Base-by-base conservation (phyloP, 179 eudicot genomes). In the Patellifolia procumbens region DNA sequence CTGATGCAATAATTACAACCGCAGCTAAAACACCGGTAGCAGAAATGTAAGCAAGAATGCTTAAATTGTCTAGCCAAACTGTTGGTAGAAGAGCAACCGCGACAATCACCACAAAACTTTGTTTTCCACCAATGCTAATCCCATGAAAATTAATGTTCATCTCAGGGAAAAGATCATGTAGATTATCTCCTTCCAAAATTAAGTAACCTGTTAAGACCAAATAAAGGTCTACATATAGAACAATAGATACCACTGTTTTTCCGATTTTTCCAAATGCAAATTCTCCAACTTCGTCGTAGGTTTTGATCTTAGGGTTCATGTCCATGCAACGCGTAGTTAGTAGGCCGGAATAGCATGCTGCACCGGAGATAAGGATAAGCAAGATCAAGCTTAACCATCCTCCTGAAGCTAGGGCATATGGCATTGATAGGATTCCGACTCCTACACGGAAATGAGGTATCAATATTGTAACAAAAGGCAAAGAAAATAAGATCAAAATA, bases 111-210 rank as follows among this genome's bases (percentile, higher is more conserved):
- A 81, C 84, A 81, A 81, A 81, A 2, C 70, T 46, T 22, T 73
- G 56, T 67, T 68, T 77, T 10, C 81, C 84, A 64, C 64, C 77
- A 20, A 81, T 32, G 1, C 20, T 43, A 5, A 60, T 29, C 9
- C 79, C 76, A 49, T 48, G 22, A 6, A 51, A 35, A 43, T 80
- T 52, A 3, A 81, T n/a, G 51, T 19, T 72, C 52, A 81, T 69
- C 0, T 34, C 61, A 7, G 83, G 80, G 24, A 76, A 81, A 0
- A 81, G 74, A n/a, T 66, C 64, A 45, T 76, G 73, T 17, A 90
- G 70, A 55, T 90, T 90, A 63, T 90, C 94, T 1, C 94, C 91
- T 85, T 88, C 94, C 10, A 90, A 74, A 17, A 90, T 90, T 67
- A 90, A 69, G 61, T 85, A 87, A 45, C 85, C 88, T 24, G 82